Percentiles rank a stretch among this genome's conserved stretches.
phyloP scores from a whole-genome alignment of 1,139 yeast genomes.

The Hemisphaericaspora subhashii region DNA sequence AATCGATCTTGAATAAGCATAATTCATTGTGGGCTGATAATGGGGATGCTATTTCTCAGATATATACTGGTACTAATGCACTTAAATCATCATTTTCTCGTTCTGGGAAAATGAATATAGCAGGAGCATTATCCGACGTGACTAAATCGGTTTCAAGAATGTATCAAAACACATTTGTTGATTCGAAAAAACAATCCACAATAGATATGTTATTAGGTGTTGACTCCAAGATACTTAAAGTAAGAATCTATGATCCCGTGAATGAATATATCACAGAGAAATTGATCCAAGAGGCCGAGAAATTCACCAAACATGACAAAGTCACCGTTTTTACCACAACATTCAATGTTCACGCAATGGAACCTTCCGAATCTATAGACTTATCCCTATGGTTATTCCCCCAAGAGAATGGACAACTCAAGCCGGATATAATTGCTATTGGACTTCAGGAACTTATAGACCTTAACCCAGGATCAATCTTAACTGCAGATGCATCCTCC shows the following conservation, averaged over 20 bases:
- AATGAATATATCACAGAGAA: conserved; percentile 74
- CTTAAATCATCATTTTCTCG: conserved; percentile 90
- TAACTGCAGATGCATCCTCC: conserved; percentile 63
- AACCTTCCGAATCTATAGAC: conserved; percentile 49
- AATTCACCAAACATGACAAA: conserved; percentile 61
- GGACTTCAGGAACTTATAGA: conserved; percentile 95
- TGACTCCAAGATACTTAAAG: conserved; percentile 65
- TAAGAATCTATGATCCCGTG: conserved; percentile 81
- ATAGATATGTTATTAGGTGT: conserved; percentile 87
- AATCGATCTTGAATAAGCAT: conserved; percentile 64
- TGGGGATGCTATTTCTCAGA: conserved; percentile 95
- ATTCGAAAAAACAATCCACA: conserved; percentile 81
- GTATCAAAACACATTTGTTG: conserved; percentile 95
- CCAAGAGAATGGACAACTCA: conserved; percentile 34
- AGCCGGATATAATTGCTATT: conserved; percentile 68
- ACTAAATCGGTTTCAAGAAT: conserved; percentile 93
- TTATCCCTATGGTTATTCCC: conserved; percentile 85
- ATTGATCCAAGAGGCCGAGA: conserved; percentile 47
- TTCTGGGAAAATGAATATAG: conserved; percentile 92
- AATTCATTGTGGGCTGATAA: conserved; percentile 95
- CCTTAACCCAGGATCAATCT: conserved; percentile 78
- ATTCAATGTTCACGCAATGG: conserved; percentile 82
- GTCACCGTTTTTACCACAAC: conserved; percentile 80
- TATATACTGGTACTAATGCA: conserved; percentile 97
- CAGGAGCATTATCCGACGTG: conserved; percentile 95